Conservation (phyloP, 345 rosid species). For the Isatis tinctoria region DNA sequence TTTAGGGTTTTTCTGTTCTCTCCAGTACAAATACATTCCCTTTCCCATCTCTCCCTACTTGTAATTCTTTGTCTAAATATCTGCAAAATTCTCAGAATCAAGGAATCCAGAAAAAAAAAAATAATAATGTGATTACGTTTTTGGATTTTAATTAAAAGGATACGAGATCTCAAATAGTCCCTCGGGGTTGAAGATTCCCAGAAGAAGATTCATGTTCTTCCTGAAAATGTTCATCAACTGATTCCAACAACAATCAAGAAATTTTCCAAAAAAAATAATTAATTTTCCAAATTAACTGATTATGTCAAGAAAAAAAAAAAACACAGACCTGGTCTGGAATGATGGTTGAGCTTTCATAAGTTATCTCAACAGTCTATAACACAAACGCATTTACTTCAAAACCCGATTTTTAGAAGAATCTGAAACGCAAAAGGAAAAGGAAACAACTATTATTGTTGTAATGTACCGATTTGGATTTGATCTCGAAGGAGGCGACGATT, state of each 20-base stretch:
- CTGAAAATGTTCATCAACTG: slow-evolving; percentile 76
- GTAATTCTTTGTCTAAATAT: slow-evolving; percentile 66
- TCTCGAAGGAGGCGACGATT: slow-evolving; percentile 71
- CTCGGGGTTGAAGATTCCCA: slow-evolving; percentile 70
- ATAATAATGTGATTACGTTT: background rate
- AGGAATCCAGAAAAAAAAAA: slow-evolving; percentile 23
- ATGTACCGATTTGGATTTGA: slow-evolving; percentile 60
- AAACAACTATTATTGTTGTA: background rate
- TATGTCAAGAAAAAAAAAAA: background rate
- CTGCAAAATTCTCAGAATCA: slow-evolving; percentile 35
- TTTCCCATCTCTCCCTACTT: slow-evolving; percentile 82
- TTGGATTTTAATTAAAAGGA: slow-evolving; percentile 32
- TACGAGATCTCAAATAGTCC: slow-evolving; percentile 93
- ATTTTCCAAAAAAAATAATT: background rate
- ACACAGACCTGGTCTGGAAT: slow-evolving; percentile 66
- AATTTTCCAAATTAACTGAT: background rate
- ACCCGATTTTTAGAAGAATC: background rate
- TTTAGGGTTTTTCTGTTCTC: slow-evolving; percentile 44
- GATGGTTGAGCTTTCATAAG: slow-evolving; percentile 59
- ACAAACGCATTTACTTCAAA: slow-evolving; percentile 5
- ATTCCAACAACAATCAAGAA: slow-evolving; percentile 12
- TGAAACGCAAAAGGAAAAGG: background rate
- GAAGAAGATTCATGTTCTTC: slow-evolving; percentile 65
- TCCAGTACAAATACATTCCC: slow-evolving; percentile 69
- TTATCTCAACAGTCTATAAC: slow-evolving; percentile 68